These are phyloP conservation scores for Saturnispora halmiae DNA, from an alignment of 805 yeast genomes.

Conservation along the genomic window DNA sequence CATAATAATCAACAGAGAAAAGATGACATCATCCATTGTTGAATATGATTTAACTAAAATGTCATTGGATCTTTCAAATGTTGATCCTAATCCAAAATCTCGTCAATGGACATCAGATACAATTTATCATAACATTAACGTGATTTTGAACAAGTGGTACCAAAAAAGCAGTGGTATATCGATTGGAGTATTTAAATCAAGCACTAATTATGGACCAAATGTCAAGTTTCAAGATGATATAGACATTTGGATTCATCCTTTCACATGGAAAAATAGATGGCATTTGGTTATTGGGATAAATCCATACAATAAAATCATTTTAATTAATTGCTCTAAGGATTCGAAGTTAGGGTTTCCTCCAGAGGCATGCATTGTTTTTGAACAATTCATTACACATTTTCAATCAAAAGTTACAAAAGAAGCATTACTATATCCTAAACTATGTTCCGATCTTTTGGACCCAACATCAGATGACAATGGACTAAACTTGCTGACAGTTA, in stretches of 20 bases:
- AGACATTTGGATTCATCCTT: slow-evolving; percentile 26
- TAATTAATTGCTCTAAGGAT: slow-evolving; percentile 23
- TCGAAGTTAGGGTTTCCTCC: slow-evolving; percentile 17
- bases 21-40: neutral
- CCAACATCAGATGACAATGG: slow-evolving; percentile 23
- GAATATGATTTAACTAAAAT: slow-evolving; percentile 9
- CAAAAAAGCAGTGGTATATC: neutral
- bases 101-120: slow-evolving; percentile 5
- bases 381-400: slow-evolving; percentile 22
- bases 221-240: slow-evolving; percentile 4
- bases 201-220: slow-evolving; percentile 24
- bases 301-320: slow-evolving; percentile 19
- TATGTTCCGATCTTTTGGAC: slow-evolving; percentile 19
- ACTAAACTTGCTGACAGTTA: slow-evolving; percentile 23
- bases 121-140: slow-evolving; percentile 7
- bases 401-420: slow-evolving; percentile 24
- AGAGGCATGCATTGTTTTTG: slow-evolving; percentile 21
- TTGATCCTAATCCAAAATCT: slow-evolving; percentile 6
- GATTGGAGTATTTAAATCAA: slow-evolving; percentile 17
- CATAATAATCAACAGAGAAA: neutral
- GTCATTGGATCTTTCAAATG: slow-evolving; percentile 9
- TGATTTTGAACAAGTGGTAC: slow-evolving; percentile 6
- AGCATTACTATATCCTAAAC: slow-evolving; percentile 22
- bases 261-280: slow-evolving; percentile 26
- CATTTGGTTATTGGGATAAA: slow-evolving; percentile 27